phyloP scores from a whole-genome alignment of 2,329 filamentous ascomycete genomes.

The Penicillium capsulatum region DNA sequence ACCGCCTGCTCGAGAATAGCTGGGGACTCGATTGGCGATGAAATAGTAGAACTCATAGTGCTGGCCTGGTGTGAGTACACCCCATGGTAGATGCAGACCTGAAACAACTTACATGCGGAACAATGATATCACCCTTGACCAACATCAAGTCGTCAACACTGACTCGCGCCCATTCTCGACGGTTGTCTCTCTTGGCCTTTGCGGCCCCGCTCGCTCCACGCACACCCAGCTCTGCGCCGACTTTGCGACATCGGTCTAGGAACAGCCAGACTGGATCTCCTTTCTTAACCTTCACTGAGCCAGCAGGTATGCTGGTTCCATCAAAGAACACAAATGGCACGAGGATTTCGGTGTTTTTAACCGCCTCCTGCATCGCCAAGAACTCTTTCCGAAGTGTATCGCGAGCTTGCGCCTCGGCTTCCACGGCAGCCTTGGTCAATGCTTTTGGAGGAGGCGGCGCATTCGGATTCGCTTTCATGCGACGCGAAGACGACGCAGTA shows the following conservation, averaged over 20 bases:
- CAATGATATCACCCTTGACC: constrained; percentile 82
- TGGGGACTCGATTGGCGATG: constrained; percentile 67
- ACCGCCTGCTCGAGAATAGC: constrained; percentile 68
- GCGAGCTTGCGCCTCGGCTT: constrained; percentile 72
- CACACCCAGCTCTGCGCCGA: constrained; percentile 77
- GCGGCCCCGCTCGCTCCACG: constrained; percentile 54
- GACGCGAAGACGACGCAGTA: constrained; percentile 26
- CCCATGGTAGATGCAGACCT: not conserved
- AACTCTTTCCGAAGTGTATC: constrained; percentile 77
- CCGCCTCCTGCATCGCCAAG: constrained; percentile 71
- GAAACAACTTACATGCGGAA: constrained; percentile 73
- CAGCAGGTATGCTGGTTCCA: constrained; percentile 81
- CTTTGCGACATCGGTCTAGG: constrained; percentile 82
- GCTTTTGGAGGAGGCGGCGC: constrained; percentile 61
- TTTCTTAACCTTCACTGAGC: constrained; percentile 81
- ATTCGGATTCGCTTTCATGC: constrained; percentile 44
- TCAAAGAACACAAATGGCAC: constrained; percentile 98
- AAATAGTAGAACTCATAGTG: constrained; percentile 98
- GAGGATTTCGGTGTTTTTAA: constrained; percentile 83
- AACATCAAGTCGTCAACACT: constrained; percentile 94
- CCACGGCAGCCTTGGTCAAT: constrained; percentile 69
- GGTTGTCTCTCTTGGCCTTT: constrained; percentile 53
- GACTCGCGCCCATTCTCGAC: constrained; percentile 84
- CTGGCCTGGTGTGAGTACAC: constrained; percentile 45
- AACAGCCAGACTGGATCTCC: constrained; percentile 92